Conservation (phyloP, 2,329 filamentous ascomycete species). For the Rasamsonia emersonii region DNA sequence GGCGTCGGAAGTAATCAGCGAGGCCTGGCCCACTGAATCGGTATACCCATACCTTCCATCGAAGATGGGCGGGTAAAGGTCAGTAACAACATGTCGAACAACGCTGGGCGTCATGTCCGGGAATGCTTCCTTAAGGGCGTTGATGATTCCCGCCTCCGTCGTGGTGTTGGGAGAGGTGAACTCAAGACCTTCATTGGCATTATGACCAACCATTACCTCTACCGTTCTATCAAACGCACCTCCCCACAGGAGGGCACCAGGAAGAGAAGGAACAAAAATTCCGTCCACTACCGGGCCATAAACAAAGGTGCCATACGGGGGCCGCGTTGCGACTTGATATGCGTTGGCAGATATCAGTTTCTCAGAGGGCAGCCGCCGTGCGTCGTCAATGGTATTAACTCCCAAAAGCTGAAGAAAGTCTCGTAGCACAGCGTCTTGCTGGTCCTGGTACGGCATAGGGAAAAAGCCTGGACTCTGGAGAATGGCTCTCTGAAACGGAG, state of each 20-base stretch:
- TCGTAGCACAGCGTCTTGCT: conserved; percentile 9
- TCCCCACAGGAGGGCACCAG: conserved; percentile 36
- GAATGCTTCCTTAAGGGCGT: neutral
- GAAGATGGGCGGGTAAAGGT: conserved; percentile 44
- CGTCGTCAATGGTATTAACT: conserved; percentile 36
- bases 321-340: conserved; percentile 17
- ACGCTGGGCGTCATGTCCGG: neutral
- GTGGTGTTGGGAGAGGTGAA: conserved; percentile 23
- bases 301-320: conserved; percentile 31
- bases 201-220: conserved; percentile 39
- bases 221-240: conserved; percentile 39
- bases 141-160: neutral
- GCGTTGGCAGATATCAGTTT: conserved; percentile 25
- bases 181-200: conserved; percentile 32
- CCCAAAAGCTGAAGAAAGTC: neutral
- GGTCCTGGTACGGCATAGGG: conserved; percentile 45
- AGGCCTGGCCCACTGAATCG: conserved; percentile 32
- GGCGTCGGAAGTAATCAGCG: conserved; percentile 21
- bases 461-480: conserved; percentile 44
- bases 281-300: conserved; percentile 43
- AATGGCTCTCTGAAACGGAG: conserved; percentile 16
- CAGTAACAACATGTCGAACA: neutral
- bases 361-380: conserved; percentile 27
- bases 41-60: conserved; percentile 41
- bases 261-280: conserved; percentile 38